These are phyloP conservation scores for Prosopis cineraria DNA, from an alignment of 306 rosid genomes.

Conservation along the genomic window DNA sequence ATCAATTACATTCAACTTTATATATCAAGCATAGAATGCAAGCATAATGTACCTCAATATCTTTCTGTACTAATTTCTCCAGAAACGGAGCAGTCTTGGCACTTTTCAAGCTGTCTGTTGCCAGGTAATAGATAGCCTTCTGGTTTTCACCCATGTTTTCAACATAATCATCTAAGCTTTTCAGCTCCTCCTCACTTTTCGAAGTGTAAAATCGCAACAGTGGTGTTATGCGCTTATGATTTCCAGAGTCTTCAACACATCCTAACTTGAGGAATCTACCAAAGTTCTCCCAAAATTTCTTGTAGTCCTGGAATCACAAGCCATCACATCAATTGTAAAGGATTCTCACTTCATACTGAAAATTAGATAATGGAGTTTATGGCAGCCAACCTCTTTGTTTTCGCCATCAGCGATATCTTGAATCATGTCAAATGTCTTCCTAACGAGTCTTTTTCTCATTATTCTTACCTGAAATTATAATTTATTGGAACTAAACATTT, in stretches of 20 bases:
- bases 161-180: conserved; percentile 89
- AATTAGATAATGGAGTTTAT: conserved; percentile 10
- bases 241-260: conserved; percentile 89
- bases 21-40: neutral
- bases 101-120: conserved; percentile 97
- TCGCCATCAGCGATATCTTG: conserved; percentile 91
- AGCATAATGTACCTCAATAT: conserved; percentile 71
- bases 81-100: conserved; percentile 95
- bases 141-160: conserved; percentile 95
- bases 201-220: conserved; percentile 88
- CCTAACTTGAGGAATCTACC: conserved; percentile 93
- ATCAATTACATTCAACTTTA: neutral
- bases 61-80: conserved; percentile 90
- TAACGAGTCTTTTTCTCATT: conserved; percentile 96
- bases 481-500: conserved; percentile 1
- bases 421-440: conserved; percentile 98
- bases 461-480: conserved; percentile 78
- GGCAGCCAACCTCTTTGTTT: conserved; percentile 74
- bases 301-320: conserved; percentile 73
- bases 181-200: conserved; percentile 86
- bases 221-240: conserved; percentile 95
- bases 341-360: conserved; percentile 24
- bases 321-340: conserved; percentile 18
- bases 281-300: conserved; percentile 99
- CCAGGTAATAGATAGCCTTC: conserved; percentile 91